A percentile compares a stretch with the other conserved stretches of the same genome.
Conservation (phyloP, 2,329 filamentous ascomycete genomes). For the Epichloe gansuensis region DNA sequence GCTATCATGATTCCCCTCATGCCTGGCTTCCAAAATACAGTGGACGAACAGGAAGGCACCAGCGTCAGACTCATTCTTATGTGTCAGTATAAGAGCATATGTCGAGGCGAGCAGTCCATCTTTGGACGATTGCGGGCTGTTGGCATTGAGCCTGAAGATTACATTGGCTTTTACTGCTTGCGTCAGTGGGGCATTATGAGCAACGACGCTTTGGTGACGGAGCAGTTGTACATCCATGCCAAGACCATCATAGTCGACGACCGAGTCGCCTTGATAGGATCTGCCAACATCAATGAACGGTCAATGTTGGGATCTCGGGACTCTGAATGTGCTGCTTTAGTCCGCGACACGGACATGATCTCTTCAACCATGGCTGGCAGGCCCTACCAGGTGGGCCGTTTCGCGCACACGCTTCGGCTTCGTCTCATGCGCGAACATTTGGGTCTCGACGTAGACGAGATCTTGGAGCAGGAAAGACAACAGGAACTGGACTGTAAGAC, state of each 20-base stretch:
- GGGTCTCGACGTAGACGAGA: conserved; percentile 86
- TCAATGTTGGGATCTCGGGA: conserved; percentile 89
- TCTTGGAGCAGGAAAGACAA: conserved; percentile 66
- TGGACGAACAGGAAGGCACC: conserved; percentile 85
- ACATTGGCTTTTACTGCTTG: conserved; percentile 88
- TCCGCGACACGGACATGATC: conserved; percentile 87
- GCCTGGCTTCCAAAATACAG: conserved; percentile 97
- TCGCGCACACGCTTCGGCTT: conserved; percentile 84
- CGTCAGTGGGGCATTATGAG: conserved; percentile 88
- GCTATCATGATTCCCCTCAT: conserved; percentile 87
- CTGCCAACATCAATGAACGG: conserved; percentile 96
- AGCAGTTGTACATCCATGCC: conserved; percentile 96
- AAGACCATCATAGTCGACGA: conserved; percentile 97
- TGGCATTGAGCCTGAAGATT: conserved; percentile 86
- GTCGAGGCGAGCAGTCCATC: conserved; percentile 81
- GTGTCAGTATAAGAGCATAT: conserved; percentile 93
- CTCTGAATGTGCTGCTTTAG: conserved; percentile 80
- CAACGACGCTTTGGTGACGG: conserved; percentile 73
- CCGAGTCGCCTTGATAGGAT: conserved; percentile 83
- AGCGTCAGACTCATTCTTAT: conserved; percentile 94
- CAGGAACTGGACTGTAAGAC: conserved; percentile 49
- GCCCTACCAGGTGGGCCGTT: conserved; percentile 81
- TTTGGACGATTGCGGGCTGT: conserved; percentile 71
- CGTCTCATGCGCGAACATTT: conserved; percentile 94
- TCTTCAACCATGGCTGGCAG: conserved; percentile 83